phyloP scores from a whole-genome alignment of 2,329 filamentous ascomycete species.

The Penicillium olsonii region DNA sequence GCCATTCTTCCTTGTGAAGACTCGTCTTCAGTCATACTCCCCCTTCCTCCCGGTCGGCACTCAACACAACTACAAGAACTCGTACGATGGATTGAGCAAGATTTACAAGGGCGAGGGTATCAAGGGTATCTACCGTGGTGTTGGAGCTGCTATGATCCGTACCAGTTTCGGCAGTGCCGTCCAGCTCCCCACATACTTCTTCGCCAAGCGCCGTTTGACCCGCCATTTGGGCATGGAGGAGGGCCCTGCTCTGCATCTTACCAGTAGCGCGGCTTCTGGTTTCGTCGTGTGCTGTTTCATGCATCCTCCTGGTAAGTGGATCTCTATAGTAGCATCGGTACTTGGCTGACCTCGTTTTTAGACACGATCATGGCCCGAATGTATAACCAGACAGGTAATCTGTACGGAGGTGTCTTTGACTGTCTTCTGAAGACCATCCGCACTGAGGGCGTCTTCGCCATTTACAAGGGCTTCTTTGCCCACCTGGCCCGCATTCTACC shows the following conservation, averaged over 20 bases:
- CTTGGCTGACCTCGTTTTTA: constrained; percentile 26
- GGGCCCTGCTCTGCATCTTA: constrained; percentile 82
- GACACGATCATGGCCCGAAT: constrained; percentile 98
- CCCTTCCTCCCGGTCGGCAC: constrained; percentile 92
- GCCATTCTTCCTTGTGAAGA: constrained; percentile 98
- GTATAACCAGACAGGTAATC: constrained; percentile 97
- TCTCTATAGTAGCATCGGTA: not conserved
- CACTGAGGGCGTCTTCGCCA: constrained; percentile 86
- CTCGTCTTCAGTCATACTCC: constrained; percentile 88
- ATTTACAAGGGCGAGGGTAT: constrained; percentile 80
- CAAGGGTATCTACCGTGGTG: constrained; percentile 81
- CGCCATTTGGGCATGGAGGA: constrained; percentile 87
- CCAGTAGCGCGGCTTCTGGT: constrained; percentile 84
- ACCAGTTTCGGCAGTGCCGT: constrained; percentile 96
- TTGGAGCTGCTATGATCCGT: constrained; percentile 90
- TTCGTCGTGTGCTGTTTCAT: constrained; percentile 98
- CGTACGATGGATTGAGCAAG: constrained; percentile 75
- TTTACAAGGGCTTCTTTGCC: constrained; percentile 97
- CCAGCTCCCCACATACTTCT: constrained; percentile 96
- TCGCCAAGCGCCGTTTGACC: constrained; percentile 84
- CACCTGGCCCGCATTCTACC: constrained; percentile 92
- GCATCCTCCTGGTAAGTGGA: constrained; percentile 80
- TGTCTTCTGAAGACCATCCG: constrained; percentile 87
- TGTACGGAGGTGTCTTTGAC: constrained; percentile 93
- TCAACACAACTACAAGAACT: constrained; percentile 90